These are phyloP conservation scores for Medicago truncatula DNA, from an alignment of 306 rosid genomes.

Conservation along the genomic window DNA sequence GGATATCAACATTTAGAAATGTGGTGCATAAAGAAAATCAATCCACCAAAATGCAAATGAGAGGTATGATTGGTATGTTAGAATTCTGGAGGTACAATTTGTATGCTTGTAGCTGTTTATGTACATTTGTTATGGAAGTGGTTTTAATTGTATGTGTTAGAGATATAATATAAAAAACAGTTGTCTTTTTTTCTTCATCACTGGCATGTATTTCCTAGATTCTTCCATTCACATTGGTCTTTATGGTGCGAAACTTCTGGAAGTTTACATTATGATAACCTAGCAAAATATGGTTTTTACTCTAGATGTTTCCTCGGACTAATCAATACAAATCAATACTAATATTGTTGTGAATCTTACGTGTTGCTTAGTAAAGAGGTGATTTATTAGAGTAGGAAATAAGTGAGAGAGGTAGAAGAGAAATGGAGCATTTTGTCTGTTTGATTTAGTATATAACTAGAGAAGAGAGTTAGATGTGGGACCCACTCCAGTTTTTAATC, in stretches of 20 bases:
- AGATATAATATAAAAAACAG: neutral
- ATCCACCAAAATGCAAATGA: conserved; percentile 50
- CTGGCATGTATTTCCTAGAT: neutral
- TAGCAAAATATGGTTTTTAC: conserved; percentile 2
- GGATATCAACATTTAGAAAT: conserved; percentile 52
- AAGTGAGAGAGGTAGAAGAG: neutral
- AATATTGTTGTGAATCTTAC: neutral
- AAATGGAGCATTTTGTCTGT: neutral
- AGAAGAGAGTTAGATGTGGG: neutral
- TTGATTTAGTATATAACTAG: neutral
- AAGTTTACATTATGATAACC: neutral
- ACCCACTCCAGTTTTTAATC: neutral
- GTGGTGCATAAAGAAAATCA: conserved; percentile 54
- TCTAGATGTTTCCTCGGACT: neutral
- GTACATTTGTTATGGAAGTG: neutral
- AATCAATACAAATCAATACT: neutral
- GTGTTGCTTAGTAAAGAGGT: neutral
- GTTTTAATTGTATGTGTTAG: conserved; percentile 12
- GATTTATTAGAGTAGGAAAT: neutral
- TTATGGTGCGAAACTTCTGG: neutral
- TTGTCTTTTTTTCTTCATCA: neutral
- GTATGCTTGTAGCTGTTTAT: conserved; percentile 1
- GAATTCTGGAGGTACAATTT: conserved; percentile 47
- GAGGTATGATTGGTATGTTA: conserved; percentile 49
- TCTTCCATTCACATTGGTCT: neutral